Percentiles rank a stretch among this genome's conserved stretches.
phyloP scores from a whole-genome alignment of 176 grass and related monocot genomes.

The Aegilops umbellulata region DNA sequence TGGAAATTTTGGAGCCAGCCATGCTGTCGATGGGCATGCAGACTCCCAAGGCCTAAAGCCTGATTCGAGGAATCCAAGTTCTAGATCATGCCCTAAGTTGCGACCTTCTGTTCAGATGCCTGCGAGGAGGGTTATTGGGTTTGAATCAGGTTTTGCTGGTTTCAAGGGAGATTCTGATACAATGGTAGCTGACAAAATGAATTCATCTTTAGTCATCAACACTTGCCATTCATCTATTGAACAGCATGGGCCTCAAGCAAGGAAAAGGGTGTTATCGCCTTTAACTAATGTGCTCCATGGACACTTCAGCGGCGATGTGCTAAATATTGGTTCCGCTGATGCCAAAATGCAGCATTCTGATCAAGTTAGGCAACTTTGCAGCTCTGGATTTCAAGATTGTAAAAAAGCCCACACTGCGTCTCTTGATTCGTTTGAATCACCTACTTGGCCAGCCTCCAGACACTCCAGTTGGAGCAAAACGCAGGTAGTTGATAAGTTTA shows the following conservation, averaged over 20 bases:
- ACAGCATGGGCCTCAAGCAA: slow-evolving; percentile 45
- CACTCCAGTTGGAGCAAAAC: slow-evolving; percentile 22
- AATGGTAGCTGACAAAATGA: slow-evolving; percentile 35
- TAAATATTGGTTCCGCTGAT: slow-evolving; percentile 58
- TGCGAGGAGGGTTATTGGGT: slow-evolving; percentile 71
- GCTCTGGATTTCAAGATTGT: slow-evolving; percentile 50
- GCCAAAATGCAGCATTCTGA: slow-evolving; percentile 18
- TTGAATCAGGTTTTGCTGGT: slow-evolving; percentile 52
- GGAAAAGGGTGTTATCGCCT: slow-evolving; percentile 82
- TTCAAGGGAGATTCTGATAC: slow-evolving; percentile 23
- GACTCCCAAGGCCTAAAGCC: slow-evolving; percentile 46
- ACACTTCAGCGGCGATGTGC: slow-evolving; percentile 54
- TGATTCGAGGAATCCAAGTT: slow-evolving; percentile 36
- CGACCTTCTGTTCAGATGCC: slow-evolving; percentile 38
- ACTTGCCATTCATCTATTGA: slow-evolving; percentile 30
- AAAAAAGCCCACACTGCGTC: slow-evolving; percentile 70
- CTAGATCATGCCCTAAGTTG: slow-evolving; percentile 42
- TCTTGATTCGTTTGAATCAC: slow-evolving; percentile 35
- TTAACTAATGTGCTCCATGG: slow-evolving; percentile 54
- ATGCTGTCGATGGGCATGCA: slow-evolving; percentile 21
- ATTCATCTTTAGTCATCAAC: slow-evolving; percentile 46
- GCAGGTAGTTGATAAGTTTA: slow-evolving; percentile 20
- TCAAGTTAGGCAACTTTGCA: slow-evolving; percentile 31
- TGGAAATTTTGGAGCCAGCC: slow-evolving; percentile 30
- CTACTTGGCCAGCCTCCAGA: slow-evolving; percentile 25